Evolutionary conservation across 192 early-diverging fungal genomes (phyloP).

Genomic region (Coemansia sp.): DNA sequence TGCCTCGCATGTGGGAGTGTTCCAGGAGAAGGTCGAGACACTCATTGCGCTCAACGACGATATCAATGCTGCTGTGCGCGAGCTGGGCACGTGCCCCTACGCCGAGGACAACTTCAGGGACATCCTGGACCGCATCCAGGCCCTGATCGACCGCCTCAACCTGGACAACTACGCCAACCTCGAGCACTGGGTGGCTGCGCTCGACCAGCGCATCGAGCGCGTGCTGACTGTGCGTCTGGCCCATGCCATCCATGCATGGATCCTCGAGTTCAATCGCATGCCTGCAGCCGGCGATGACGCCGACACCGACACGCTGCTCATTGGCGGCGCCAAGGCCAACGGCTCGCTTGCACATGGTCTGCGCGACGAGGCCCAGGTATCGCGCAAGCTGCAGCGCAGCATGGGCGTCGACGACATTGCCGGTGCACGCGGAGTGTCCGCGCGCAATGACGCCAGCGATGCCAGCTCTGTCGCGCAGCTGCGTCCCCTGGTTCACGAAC

Average conservation of each 20-base stretch:
- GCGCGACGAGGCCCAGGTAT: conserved; percentile 38
- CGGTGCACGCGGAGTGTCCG: neutral
- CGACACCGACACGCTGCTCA: conserved; percentile 38
- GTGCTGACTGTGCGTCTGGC: conserved; percentile 75
- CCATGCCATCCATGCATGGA: conserved; percentile 76
- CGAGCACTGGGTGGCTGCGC: conserved; percentile 79
- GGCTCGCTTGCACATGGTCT: conserved; percentile 1
- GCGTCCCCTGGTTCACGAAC: conserved; percentile 77
- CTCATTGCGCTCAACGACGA: conserved; percentile 82
- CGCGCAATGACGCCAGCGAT: conserved; percentile 20
- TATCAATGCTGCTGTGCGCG: conserved; percentile 77
- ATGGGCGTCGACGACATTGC: conserved; percentile 23
- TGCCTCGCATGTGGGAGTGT: conserved; percentile 81
- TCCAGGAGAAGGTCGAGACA: conserved; percentile 92
- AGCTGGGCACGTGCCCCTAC: conserved; percentile 80
- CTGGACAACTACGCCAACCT: conserved; percentile 95
- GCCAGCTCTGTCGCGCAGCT: conserved; percentile 66
- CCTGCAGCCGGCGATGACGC: conserved; percentile 55
- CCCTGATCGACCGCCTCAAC: conserved; percentile 87
- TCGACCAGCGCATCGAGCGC: conserved; percentile 78
- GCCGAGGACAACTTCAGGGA: conserved; percentile 64
- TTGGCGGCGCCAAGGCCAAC: no score
- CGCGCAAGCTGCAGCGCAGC: conserved; percentile 34
- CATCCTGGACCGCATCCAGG: conserved; percentile 82
- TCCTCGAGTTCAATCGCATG: conserved; percentile 61